Base-by-base conservation (phyloP, 495 filamentous ascomycete genomes). In the Stereocaulon alpinum region DNA sequence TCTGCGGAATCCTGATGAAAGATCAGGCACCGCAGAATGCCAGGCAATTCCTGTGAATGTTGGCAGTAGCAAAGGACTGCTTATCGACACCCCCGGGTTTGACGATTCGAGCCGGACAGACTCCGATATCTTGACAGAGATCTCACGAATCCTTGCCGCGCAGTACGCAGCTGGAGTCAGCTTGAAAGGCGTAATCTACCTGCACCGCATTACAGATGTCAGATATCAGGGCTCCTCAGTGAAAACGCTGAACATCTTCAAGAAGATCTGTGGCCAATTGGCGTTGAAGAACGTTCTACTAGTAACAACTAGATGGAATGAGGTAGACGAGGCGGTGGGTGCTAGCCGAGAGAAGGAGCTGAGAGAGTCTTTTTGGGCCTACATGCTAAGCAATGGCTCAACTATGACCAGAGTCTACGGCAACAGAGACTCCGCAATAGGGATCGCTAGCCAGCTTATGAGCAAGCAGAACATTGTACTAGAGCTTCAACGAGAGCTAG, bases 1-100 rank as follows among this genome's bases (percentile, higher is more conserved):
- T 52, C 24, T 14, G 20, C 7, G 22, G 0, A 37, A 27, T 17
- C 2, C 45, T 59, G 17, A 60, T 18, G 0, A 20, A 17, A 15
- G 2, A 18, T 17, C 44, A 63, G 56, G 61, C 41, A 63, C 61
- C 0, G 56, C 49, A 7, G 29, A 20, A 20, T 63, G 57, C 48
- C 32, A 59, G 40, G 57, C 47, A n/a, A 47, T 63, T 1, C 61
- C 61, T n/a, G 45, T 63, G 1, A 34, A 63, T 22, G 48, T 63
- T n/a, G 61, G 61, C 14, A 67, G 64, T 18, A 51, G 64, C 14
- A 65, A 64, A 32, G 56, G 68, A 30, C 58, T 61, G 15, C 47
- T 74, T 2, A 58, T 76, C 30, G 76, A 79, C 63, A 76, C 73
- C 2, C 74, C 76, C 6, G 74, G 76, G 9, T 78, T 79, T 52